Percentiles rank a stretch among this genome's conserved stretches.
Evolutionary conservation across 345 rosid genomes (phyloP).

Genomic region (Heritiera fomes): DNA sequence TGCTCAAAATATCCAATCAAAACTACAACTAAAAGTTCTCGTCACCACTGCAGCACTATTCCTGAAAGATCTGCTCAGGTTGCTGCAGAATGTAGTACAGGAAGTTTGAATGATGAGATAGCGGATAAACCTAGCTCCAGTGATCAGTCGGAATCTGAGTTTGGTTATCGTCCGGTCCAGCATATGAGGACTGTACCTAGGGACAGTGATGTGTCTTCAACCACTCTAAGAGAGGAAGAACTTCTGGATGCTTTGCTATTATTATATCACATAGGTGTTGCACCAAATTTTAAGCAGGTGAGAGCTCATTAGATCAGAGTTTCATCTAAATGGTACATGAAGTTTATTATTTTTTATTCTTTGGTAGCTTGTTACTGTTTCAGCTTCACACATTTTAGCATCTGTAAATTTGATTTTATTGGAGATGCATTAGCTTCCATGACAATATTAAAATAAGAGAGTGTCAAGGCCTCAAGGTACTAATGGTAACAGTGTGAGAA

Average conservation of each 20-base stretch:
- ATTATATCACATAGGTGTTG: slow-evolving; percentile 86
- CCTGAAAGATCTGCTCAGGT: slow-evolving; percentile 87
- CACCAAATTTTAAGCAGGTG: slow-evolving; percentile 97
- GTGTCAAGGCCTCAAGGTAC: not conserved
- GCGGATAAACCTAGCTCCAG: slow-evolving; percentile 92
- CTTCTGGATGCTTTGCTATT: slow-evolving; percentile 76
- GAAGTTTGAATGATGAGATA: slow-evolving; percentile 81
- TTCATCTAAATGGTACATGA: not conserved
- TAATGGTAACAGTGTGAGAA: not conserved
- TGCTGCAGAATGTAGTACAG: slow-evolving; percentile 76
- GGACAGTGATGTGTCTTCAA: slow-evolving; percentile 59
- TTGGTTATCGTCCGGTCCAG: slow-evolving; percentile 65
- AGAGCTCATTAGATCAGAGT: slow-evolving; percentile 10
- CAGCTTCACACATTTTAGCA: slow-evolving; percentile 12
- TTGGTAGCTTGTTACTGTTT: slow-evolving; percentile 4
- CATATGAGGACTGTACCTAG: slow-evolving; percentile 51
- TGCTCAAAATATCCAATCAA: slow-evolving; percentile 60
- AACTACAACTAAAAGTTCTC: slow-evolving; percentile 55
- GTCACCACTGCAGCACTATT: slow-evolving; percentile 59
- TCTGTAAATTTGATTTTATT: not conserved
- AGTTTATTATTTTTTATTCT: not conserved
- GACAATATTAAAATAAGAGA: not conserved
- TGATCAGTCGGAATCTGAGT: slow-evolving; percentile 80
- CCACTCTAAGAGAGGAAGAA: slow-evolving; percentile 84
- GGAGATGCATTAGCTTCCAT: slow-evolving; percentile 2